Evolutionary conservation across 768 basidiomycete genomes (phyloP), one percentile per base, ranked within the genome.

Genomic region (Auricularia heimuer): DNA sequence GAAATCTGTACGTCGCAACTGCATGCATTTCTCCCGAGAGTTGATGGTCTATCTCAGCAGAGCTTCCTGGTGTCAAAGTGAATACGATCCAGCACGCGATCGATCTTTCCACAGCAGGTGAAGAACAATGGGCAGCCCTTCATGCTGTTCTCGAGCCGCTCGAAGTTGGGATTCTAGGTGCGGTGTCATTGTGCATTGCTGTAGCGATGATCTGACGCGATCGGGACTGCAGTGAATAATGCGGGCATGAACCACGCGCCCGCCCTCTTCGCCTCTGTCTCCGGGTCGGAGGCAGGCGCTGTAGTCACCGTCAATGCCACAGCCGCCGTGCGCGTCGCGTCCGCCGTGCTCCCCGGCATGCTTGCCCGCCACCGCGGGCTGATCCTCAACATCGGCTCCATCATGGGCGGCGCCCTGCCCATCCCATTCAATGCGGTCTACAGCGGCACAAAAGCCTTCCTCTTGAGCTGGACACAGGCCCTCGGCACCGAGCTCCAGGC

Each of bases 371-470:
- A 89, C 73, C 85, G 86, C 34, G 94, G 93, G 7, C 78, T 99
- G 62, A 86, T 99, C 69, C 80, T 98, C 54, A 96, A 92, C 71
- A 81, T 97, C 64, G 94, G 94, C 33, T 98, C 97, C 0, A 94
- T 99, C 71, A 18, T 21, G 6, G 87, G 92, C 33, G 93, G 93
- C 6, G 78, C 87, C 21, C 81, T 95, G 62, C 89, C 95, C 1
- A 91, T 92, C 0, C 90, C 97, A 1, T 90, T 98, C 85, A 83
- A 98, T 63, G 90, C 96, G 0, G 88, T 92, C 16, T 99, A 98
- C 75, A 88, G 94, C 10, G 95, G 87, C 45, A 87, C 89, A 58
- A 99, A 99, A 74, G 89, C 89, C 0, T 98, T 96, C 83, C 77
- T 98, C 51, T 76, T 87, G 6, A 89, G 90, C 0, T 98, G 92